Evolutionary conservation across 2,329 filamentous ascomycete genomes (phyloP), one percentile per base, ranked within the genome.

Genomic region (Periglandula ipomoeae): DNA sequence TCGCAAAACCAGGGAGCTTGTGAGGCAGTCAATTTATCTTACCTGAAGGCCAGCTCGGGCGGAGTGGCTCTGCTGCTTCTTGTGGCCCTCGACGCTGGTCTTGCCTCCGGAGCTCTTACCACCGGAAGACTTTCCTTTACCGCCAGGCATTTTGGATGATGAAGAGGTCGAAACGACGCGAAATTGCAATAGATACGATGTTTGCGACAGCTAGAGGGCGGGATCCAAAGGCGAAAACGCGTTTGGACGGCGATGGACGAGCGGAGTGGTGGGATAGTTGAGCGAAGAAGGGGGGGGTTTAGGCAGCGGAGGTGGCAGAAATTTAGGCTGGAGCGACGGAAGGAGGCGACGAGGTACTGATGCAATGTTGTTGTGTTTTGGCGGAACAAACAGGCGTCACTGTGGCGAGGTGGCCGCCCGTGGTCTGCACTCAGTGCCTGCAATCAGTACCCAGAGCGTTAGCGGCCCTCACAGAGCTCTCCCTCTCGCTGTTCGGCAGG

Each of bases 41-140:
- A 96, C 90, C 85, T 96, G 90, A 59, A 96, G 80, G 66, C 90
- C 90, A 67, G 90, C 90, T 70, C 93, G 90, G 65, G 89, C 88
- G 61, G 89, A 95, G 76, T 95, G 90, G 74, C 93, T 95, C 74
- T 94, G 87, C 65, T 87, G 85, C 76, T 95, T 95, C 75, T 87
- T 87, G 66, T 82, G 73, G 48, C 78, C 79, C 58, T 83, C 84
- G 61, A 64, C 72, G 52, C 73, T 73, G 44, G 75, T 77, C 77
- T 93, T 93, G 60, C 87, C 87, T 61, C 87, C 87, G 50, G 85
- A 78, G 67, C 73, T 90, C 82, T 94, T 95, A 65, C 90, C 90
- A 62, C 90, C 89, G 59, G 85, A 81, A 56, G 84, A 88, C 77
- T 89, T 94, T 79, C 90, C 90, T 79, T 96, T 96, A 74, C 89